Base-by-base conservation (phyloP, 2,329 filamentous ascomycete species). In the Macrophomina tecta region DNA sequence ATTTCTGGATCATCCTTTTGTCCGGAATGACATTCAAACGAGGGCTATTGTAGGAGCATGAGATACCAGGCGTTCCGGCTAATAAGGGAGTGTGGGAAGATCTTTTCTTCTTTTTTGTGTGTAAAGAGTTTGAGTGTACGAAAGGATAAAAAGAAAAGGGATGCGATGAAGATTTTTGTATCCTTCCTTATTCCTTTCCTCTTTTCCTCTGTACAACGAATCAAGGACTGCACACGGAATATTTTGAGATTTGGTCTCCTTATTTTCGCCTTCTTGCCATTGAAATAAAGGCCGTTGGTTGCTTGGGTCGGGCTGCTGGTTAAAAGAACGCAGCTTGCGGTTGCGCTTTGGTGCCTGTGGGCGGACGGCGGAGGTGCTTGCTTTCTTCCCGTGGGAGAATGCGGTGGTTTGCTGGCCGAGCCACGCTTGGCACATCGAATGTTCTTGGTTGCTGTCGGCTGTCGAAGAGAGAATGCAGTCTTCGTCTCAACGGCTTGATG, bases 31-130 rank as follows among this genome's bases (percentile, higher is more conserved):
- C 36, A 38, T 8, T 38, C 7, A 12, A 38, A 32, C 12, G 12
- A 14, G 12, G 46, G 45, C 36, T 40, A 58, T n/a, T 42, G 45
- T 49, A 36, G 45, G 60, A 32, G 60, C 60, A 63, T 63, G 60
- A 63, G 60, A 63, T 63, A 63, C 60, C 60, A 63, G 60, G 60
- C 60, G 60, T 63, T 63, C 32, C 32, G 45, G 60, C 8, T 45
- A 14, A 40, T 40, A 23, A 42, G 18, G 16, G 23, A 5, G 23
- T 45, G 28, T 48, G 53, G 42, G 42, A n/a, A 45, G 12, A 12
- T n/a, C 42, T 9, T 9, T 16, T 52, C 23, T 30, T 34, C 4
- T 6, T 34, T 52, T 8, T 11, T 34, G 55, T 46, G 40, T 28
- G 16, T 18, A 38, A 7, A 14, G 38, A 16, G 55, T 48, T 14